Percentiles rank a stretch among this genome's conserved stretches.
Conservation (phyloP, 148 eudicot genomes). For the Spergularia bocconei region DNA sequence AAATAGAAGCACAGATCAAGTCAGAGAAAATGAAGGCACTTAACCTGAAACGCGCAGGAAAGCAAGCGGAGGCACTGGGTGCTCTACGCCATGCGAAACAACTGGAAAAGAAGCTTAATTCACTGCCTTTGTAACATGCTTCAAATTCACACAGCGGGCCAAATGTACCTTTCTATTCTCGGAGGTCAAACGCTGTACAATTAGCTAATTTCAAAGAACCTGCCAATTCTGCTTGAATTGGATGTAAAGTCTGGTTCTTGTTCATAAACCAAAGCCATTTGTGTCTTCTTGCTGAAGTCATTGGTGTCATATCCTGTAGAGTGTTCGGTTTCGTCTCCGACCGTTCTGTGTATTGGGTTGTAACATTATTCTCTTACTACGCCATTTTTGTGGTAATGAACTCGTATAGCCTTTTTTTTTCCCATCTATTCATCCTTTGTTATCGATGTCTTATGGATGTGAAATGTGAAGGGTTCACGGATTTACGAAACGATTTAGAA, state of each 20-base stretch:
- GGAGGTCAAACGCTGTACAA: not conserved
- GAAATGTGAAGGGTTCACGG: too few species aligned
- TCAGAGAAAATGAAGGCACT: constrained; percentile 77
- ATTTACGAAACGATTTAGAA: too few species aligned
- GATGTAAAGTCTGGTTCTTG: constrained; percentile 15
- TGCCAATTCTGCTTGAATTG: constrained; percentile 28
- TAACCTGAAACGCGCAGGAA: constrained; percentile 74
- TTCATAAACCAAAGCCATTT: not conserved
- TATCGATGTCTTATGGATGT: too few species aligned
- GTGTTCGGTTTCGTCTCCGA: too few species aligned
- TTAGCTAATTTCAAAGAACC: not conserved
- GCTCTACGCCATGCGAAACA: constrained; percentile 72
- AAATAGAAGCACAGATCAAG: constrained; percentile 71
- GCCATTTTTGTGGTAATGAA: too few species aligned
- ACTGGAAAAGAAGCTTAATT: constrained; percentile 41
- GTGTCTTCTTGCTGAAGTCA: too few species aligned
- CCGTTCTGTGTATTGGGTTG: too few species aligned
- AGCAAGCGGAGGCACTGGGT: constrained; percentile 83
- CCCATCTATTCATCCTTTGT: too few species aligned
- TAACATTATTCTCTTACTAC: too few species aligned
- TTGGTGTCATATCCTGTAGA: too few species aligned
- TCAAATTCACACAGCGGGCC: not conserved
- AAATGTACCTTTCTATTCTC: not conserved
- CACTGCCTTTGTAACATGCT: constrained; percentile 15
- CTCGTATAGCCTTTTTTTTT: too few species aligned